These are phyloP conservation scores for Naganishia cerealis DNA, from an alignment of 1,284 basidiomycete species.

Conservation along the genomic window DNA sequence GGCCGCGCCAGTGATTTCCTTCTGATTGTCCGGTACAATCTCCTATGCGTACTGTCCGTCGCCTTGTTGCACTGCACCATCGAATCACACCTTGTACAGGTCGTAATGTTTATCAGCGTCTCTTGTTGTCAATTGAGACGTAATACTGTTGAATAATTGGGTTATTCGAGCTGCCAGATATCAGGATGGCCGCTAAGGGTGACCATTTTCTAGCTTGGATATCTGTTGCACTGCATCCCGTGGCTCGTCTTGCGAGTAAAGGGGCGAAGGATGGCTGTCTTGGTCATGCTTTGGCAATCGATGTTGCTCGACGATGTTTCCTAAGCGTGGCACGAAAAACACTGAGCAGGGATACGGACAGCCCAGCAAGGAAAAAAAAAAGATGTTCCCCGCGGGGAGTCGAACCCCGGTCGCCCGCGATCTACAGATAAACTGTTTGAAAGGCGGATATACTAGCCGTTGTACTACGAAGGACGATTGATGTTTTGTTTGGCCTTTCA, in stretches of 20 bases:
- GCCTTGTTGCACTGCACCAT: not conserved
- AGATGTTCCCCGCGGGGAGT: slow-evolving; percentile 24
- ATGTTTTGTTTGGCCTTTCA: too few species aligned
- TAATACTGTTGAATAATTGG: not conserved
- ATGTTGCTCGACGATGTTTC: not conserved
- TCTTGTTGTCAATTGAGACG: not conserved
- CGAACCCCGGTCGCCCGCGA: slow-evolving; percentile 30
- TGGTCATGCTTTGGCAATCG: not conserved
- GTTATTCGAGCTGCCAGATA: too few species aligned
- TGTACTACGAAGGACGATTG: slow-evolving; percentile 8
- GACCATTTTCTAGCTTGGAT: too few species aligned
- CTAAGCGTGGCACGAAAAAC: too few species aligned
- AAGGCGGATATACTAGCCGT: slow-evolving; percentile 18
- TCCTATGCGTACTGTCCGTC: not conserved
- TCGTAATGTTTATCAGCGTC: not conserved
- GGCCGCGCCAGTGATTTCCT: slow-evolving; percentile 14
- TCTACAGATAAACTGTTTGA: slow-evolving; percentile 12
- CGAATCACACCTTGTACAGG: not conserved
- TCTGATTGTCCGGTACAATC: not conserved
- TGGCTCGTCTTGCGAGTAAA: too few species aligned
- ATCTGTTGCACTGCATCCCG: too few species aligned
- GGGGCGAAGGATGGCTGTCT: too few species aligned
- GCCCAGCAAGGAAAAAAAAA: not conserved
- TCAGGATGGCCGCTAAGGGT: too few species aligned
- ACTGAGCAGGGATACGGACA: not conserved